Percentiles rank a stretch among this genome's conserved stretches.
phyloP scores from a whole-genome alignment of 2,329 filamentous ascomycete genomes.

The Microthyrium microscopicum region DNA sequence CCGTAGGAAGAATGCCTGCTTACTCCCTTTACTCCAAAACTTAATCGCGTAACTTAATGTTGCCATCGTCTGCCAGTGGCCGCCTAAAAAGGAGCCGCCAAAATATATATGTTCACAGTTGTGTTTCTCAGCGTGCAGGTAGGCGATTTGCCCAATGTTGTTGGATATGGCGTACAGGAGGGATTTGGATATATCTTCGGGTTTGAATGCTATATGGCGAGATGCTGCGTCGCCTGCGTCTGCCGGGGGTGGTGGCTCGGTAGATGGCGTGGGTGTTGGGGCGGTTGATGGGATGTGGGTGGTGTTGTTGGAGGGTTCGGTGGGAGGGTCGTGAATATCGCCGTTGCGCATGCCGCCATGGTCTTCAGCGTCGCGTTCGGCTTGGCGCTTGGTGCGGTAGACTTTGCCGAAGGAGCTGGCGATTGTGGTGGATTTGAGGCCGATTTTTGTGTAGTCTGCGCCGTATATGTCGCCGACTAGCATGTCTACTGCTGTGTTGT shows the following conservation, averaged over 20 bases:
- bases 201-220: constrained; percentile 40
- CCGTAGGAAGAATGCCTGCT: constrained; percentile 87
- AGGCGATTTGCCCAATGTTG: constrained; percentile 96
- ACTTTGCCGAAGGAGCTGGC: constrained; percentile 95
- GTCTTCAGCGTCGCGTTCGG: constrained; percentile 64
- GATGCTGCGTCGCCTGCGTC: constrained; percentile 9
- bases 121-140: constrained; percentile 93
- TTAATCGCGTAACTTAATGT: constrained; percentile 92
- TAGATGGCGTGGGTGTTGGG: constrained; percentile 7
- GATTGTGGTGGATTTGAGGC: constrained; percentile 87
- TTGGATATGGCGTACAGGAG: constrained; percentile 74
- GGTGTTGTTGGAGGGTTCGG: constrained; percentile 10
- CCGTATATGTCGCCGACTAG: constrained; percentile 97
- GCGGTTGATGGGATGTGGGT: constrained; percentile 5
- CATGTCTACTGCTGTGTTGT: constrained; percentile 90
- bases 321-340: constrained; percentile 16
- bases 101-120: constrained; percentile 89
- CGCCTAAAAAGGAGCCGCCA: constrained; percentile 89
- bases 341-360: constrained; percentile 40
- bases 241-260: neutral
- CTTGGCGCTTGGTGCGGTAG: constrained; percentile 77
- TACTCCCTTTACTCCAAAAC: constrained; percentile 88
- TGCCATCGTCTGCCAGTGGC: constrained; percentile 95
- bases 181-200: constrained; percentile 76
- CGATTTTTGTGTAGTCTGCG: constrained; percentile 88